phyloP scores from a whole-genome alignment of 768 basidiomycete species.

The Leccinum rimulosum region DNA sequence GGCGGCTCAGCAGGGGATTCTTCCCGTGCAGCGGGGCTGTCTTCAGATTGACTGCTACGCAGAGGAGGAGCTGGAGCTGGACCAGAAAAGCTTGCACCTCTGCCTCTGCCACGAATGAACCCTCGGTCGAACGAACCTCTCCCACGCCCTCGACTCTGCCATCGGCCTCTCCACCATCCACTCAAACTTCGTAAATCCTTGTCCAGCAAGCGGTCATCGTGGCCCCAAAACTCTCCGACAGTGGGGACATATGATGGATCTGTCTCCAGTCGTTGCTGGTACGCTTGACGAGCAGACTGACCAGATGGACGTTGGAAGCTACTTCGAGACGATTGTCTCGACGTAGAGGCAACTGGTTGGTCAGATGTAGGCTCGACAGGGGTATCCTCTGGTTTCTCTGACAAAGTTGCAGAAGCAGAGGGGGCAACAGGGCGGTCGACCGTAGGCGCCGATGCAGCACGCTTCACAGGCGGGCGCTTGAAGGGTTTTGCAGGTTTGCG shows the following conservation, averaged over 20 bases:
- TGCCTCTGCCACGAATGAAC: slow-evolving; percentile 56
- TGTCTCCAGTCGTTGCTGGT: slow-evolving; percentile 74
- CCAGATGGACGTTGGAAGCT: slow-evolving; percentile 40
- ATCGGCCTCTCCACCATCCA: slow-evolving; percentile 83
- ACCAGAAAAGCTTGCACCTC: slow-evolving; percentile 41
- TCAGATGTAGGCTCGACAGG: slow-evolving; percentile 22
- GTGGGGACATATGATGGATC: slow-evolving; percentile 91
- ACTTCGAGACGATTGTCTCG: slow-evolving; percentile 31
- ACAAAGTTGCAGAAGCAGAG: slow-evolving; percentile 6
- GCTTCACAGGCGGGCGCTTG: slow-evolving; percentile 36
- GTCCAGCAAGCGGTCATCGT: slow-evolving; percentile 87
- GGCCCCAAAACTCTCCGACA: slow-evolving; percentile 92
- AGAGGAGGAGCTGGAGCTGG: slow-evolving; percentile 13
- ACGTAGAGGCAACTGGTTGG: slow-evolving; percentile 40
- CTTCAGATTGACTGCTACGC: slow-evolving; percentile 20
- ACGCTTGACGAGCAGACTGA: slow-evolving; percentile 77
- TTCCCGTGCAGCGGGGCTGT: slow-evolving; percentile 16
- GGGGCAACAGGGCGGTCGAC: slow-evolving; percentile 24
- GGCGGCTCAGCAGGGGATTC: slow-evolving; percentile 37
- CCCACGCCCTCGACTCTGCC: slow-evolving; percentile 69
- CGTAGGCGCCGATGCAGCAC: slow-evolving; percentile 35
- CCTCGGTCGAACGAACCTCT: slow-evolving; percentile 43
- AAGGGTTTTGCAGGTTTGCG: slow-evolving; percentile 43
- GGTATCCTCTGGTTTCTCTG: slow-evolving; percentile 17
- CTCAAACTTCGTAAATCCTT: slow-evolving; percentile 79